phyloP scores from a whole-genome alignment of 345 rosid genomes.

The Pistacia vera region DNA sequence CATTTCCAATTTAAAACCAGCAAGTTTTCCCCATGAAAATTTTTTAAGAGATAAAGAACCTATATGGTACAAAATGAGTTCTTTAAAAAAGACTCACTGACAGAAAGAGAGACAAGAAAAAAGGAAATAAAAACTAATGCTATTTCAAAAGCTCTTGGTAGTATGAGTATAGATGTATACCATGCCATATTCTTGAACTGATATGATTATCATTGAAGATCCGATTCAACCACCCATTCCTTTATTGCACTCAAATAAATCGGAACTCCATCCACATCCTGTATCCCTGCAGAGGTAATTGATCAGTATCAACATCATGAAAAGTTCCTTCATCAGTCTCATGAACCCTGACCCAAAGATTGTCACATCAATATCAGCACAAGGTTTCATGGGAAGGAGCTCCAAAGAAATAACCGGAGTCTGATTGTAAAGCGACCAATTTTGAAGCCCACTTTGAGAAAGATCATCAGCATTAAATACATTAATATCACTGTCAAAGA shows the following conservation, averaged over 20 bases:
- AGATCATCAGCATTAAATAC: slow-evolving; percentile 43
- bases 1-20: not conserved
- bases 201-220: slow-evolving; percentile 49
- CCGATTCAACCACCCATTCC: slow-evolving; percentile 89
- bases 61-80: not conserved
- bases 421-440: slow-evolving; percentile 89
- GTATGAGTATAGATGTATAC: slow-evolving; percentile 35
- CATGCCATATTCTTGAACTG: slow-evolving; percentile 73
- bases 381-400: slow-evolving; percentile 75
- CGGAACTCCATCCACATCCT: slow-evolving; percentile 45
- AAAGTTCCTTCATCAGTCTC: slow-evolving; percentile 62
- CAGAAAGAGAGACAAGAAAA: not conserved
- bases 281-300: slow-evolving; percentile 40
- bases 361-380: slow-evolving; percentile 70
- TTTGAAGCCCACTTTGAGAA: slow-evolving; percentile 64
- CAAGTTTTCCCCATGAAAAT: not conserved
- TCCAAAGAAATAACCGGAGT: slow-evolving; percentile 71
- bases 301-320: slow-evolving; percentile 42
- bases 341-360: slow-evolving; percentile 73
- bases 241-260: slow-evolving; percentile 68
- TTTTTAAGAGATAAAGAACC: not conserved
- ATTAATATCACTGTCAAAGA: slow-evolving; percentile 41
- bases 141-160: slow-evolving; percentile 16
- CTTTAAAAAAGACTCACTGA: not conserved
- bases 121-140: not conserved